phyloP scores from a whole-genome alignment of 2,329 filamentous ascomycete genomes.

The Nannizziopsis arthrosporioides region DNA sequence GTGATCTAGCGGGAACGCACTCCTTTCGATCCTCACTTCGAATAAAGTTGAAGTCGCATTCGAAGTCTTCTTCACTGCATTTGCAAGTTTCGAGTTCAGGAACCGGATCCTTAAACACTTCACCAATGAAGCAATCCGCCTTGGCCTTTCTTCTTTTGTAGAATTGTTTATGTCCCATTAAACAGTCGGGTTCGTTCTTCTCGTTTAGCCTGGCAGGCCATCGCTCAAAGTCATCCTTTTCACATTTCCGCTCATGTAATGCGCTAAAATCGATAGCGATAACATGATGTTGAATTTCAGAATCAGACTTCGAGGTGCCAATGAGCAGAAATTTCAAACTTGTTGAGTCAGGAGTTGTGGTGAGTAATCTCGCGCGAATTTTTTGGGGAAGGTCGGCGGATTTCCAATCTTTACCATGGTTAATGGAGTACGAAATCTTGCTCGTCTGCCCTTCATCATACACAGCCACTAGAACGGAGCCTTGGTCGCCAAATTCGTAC shows the following conservation, averaged over 20 bases:
- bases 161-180: slow-evolving; percentile 92
- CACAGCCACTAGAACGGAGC: slow-evolving; percentile 75
- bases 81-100: slow-evolving; percentile 63
- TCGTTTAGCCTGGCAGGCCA: slow-evolving; percentile 78
- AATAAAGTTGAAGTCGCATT: slow-evolving; percentile 90
- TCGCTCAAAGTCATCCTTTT: slow-evolving; percentile 64
- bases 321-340: slow-evolving; percentile 81
- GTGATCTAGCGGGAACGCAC: slow-evolving; percentile 53
- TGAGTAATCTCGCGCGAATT: slow-evolving; percentile 61
- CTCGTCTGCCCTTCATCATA: slow-evolving; percentile 53
- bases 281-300: slow-evolving; percentile 46
- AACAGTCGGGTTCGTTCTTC: slow-evolving; percentile 68
- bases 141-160: slow-evolving; percentile 76
- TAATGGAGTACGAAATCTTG: slow-evolving; percentile 62
- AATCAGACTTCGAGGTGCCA: slow-evolving; percentile 45
- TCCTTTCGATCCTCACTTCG: slow-evolving; percentile 53
- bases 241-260: slow-evolving; percentile 69
- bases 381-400: slow-evolving; percentile 51
- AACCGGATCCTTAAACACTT: slow-evolving; percentile 68
- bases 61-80: slow-evolving; percentile 75
- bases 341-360: slow-evolving; percentile 84
- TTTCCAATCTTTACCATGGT: slow-evolving; percentile 81
- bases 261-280: slow-evolving; percentile 74
- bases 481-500: slow-evolving; percentile 92
- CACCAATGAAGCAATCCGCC: slow-evolving; percentile 77